Evolutionary conservation across 164 flowering plant genomes (phyloP).

Genomic region (Tetrastigma voinierianum): DNA sequence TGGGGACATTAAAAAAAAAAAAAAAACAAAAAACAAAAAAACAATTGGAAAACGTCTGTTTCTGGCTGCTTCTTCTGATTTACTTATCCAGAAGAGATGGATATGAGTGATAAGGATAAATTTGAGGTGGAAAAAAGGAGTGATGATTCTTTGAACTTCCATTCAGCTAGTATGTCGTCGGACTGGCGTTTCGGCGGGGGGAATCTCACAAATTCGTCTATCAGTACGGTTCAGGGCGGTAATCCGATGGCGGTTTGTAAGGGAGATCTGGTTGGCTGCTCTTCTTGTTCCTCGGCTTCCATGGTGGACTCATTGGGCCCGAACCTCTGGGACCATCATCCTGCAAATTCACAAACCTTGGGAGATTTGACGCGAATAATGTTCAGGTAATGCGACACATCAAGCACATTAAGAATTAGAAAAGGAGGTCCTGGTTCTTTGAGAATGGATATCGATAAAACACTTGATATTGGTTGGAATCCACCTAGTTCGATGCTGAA

Average conservation of each 20-base stretch:
- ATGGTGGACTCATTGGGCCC: slow-evolving; percentile 56
- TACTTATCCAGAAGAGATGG: slow-evolving; percentile 33
- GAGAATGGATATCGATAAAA: slow-evolving; percentile 29
- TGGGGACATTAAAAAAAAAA: too few relatives aligned
- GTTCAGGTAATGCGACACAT: slow-evolving; percentile 31
- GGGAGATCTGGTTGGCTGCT: slow-evolving; percentile 40
- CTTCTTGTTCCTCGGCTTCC: slow-evolving; percentile 55
- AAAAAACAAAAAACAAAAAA: neutral
- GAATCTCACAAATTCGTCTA: slow-evolving; percentile 33
- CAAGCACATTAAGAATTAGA: slow-evolving; percentile 27
- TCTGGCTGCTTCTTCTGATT: slow-evolving; percentile 17
- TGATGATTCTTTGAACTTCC: slow-evolving; percentile 36
- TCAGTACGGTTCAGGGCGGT: slow-evolving; percentile 34
- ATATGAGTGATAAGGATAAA: slow-evolving; percentile 42
- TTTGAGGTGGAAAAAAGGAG: slow-evolving; percentile 43
- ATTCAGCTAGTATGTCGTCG: slow-evolving; percentile 38
- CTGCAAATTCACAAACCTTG: slow-evolving; percentile 35
- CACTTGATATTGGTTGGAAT: slow-evolving; percentile 51
- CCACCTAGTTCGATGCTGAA: slow-evolving; percentile 40
- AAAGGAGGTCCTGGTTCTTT: slow-evolving; percentile 33
- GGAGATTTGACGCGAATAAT: slow-evolving; percentile 43
- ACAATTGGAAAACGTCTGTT: neutral
- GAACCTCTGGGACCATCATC: slow-evolving; percentile 50
- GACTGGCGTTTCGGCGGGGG: slow-evolving; percentile 57
- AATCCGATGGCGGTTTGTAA: slow-evolving; percentile 33